Percentiles rank a stretch among this genome's conserved stretches.
phyloP scores from a whole-genome alignment of 139 green algal genomes.

The Haematococcus lacustris region DNA sequence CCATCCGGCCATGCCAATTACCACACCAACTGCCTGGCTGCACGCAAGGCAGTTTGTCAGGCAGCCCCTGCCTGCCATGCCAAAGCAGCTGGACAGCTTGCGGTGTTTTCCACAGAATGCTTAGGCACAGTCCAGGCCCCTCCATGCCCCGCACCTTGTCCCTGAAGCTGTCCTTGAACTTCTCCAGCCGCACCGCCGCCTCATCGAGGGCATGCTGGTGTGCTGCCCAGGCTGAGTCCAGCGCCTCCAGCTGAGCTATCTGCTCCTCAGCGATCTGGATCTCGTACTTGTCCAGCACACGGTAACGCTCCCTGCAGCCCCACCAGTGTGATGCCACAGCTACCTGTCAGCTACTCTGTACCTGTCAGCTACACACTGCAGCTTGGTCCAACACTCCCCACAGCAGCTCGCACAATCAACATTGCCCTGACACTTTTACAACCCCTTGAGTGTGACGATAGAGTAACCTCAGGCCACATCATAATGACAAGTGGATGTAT shows the following conservation, averaged over 20 bases:
- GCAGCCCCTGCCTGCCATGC: too few species aligned
- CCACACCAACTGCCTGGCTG: too few species aligned
- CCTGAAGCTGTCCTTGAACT: conserved; percentile 75
- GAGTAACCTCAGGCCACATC: not conserved
- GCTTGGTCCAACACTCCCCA: not conserved
- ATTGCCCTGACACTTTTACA: too few species aligned
- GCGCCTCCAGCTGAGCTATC: conserved; percentile 45
- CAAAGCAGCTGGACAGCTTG: too few species aligned
- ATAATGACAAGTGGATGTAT: not conserved
- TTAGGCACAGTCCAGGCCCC: too few species aligned
- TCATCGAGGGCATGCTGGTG: conserved; percentile 62
- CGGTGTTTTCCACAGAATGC: too few species aligned
- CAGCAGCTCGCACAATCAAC: too few species aligned
- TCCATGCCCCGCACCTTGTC: conserved; percentile 19
- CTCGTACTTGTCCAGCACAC: conserved; percentile 68
- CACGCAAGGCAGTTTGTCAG: too few species aligned
- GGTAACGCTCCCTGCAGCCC: conserved; percentile 61
- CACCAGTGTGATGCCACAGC: too few species aligned
- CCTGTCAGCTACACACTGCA: conserved; percentile 4
- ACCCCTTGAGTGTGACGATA: too few species aligned
- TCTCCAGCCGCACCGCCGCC: conserved; percentile 49
- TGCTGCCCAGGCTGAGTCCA: conserved; percentile 46
- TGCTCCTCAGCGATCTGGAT: conserved; percentile 56
- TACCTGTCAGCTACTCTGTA: too few species aligned
- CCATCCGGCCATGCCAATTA: too few species aligned